Evolutionary conservation across 148 eudicot species (phyloP).

Genomic region (Diospyros lotus): DNA sequence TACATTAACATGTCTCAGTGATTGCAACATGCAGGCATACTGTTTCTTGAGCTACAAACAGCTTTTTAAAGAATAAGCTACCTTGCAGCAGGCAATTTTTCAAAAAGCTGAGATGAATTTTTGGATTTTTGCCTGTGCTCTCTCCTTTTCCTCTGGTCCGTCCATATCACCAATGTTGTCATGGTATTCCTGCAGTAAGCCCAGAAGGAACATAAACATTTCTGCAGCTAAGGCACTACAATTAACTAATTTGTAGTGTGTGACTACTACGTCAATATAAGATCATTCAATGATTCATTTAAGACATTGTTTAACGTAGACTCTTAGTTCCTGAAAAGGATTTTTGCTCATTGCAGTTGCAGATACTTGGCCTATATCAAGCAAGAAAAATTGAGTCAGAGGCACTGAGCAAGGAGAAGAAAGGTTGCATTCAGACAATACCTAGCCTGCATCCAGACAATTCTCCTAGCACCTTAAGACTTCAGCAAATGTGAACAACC

Average conservation of each 20-base stretch:
- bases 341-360: no score
- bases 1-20: not conserved
- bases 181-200: constrained; percentile 66
- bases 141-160: constrained; percentile 98
- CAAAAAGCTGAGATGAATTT: constrained; percentile 69
- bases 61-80: not conserved
- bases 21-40: not conserved
- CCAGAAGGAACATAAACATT: not conserved
- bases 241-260: not conserved
- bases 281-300: no score
- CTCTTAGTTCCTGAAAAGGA: no score
- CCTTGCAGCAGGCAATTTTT: not conserved
- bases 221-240: constrained; percentile 2
- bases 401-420: not conserved
- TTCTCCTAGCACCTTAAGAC: not conserved
- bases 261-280: no score
- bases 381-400: not conserved
- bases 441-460: not conserved
- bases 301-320: no score
- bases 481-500: not conserved
- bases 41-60: constrained; percentile 4
- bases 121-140: constrained; percentile 71
- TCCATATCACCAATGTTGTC: constrained; percentile 95
- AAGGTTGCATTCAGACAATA: not conserved
- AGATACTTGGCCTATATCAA: no score